These are phyloP conservation scores for Scopulariopsis brevicaulis DNA, from an alignment of 2,329 filamentous ascomycete species.

Conservation along the genomic window DNA sequence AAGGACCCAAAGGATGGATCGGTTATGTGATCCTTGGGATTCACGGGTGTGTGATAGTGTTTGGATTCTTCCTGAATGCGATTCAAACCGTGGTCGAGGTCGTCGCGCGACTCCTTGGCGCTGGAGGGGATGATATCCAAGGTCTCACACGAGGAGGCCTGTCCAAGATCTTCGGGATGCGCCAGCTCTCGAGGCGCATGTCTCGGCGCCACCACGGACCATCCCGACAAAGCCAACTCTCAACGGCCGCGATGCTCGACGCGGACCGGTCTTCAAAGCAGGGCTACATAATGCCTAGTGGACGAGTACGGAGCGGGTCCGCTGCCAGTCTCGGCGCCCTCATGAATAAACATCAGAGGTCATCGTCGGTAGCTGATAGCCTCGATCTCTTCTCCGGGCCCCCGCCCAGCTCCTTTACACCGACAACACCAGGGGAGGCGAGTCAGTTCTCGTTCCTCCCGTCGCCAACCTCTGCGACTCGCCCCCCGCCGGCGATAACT, in stretches of 20 bases:
- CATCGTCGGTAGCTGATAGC: slow-evolving; percentile 43
- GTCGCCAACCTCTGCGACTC: slow-evolving; percentile 36
- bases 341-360: slow-evolving; percentile 28
- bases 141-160: slow-evolving; percentile 71
- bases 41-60: slow-evolving; percentile 73
- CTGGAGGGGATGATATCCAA: slow-evolving; percentile 61
- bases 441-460: slow-evolving; percentile 63
- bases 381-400: slow-evolving; percentile 31
- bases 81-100: slow-evolving; percentile 87
- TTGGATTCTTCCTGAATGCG: slow-evolving; percentile 89
- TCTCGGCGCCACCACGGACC: slow-evolving; percentile 47
- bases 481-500: slow-evolving; percentile 35
- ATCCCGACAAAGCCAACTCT: slow-evolving; percentile 71
- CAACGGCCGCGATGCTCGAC: slow-evolving; percentile 69
- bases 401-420: slow-evolving; percentile 51
- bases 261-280: slow-evolving; percentile 54
- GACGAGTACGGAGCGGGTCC: slow-evolving; percentile 49
- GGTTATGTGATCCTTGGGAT: slow-evolving; percentile 84
- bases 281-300: slow-evolving; percentile 40
- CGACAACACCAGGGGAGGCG: slow-evolving; percentile 61
- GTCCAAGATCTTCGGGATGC: slow-evolving; percentile 82
- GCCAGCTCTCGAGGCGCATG: slow-evolving; percentile 68
- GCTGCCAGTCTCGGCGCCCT: slow-evolving; percentile 44
- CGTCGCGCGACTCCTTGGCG: slow-evolving; percentile 68
- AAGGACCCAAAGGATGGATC: slow-evolving; percentile 83